These are phyloP conservation scores for Physcomitrellopsis africana DNA, from an alignment of 225 moss, liverwort and hornwort genomes.

Conservation along the genomic window DNA sequence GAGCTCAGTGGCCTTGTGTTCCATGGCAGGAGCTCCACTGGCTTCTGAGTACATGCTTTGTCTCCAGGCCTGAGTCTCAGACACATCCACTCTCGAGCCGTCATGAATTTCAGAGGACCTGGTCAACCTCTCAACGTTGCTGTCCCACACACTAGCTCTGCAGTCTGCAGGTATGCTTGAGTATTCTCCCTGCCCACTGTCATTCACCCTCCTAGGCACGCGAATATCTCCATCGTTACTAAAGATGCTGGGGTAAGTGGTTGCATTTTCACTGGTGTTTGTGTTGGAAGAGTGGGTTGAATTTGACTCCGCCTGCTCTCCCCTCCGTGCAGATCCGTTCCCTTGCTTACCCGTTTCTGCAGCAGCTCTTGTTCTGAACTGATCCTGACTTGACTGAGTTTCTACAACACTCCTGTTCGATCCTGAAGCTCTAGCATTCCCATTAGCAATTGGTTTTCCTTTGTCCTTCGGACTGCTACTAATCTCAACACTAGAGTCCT, in stretches of 20 bases:
- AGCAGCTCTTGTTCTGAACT: no score
- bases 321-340: slow-evolving; percentile 27
- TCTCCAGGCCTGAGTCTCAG: slow-evolving; percentile 25
- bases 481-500: slow-evolving; percentile 45
- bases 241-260: slow-evolving; percentile 9
- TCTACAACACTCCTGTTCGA: slow-evolving; percentile 12
- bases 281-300: background rate
- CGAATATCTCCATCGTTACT: slow-evolving; percentile 43
- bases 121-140: slow-evolving; percentile 34
- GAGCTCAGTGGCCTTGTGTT: slow-evolving; percentile 28
- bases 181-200: background rate
- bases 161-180: background rate
- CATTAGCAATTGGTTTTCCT: slow-evolving; percentile 10
- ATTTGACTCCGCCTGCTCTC: slow-evolving; percentile 16
- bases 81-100: slow-evolving; percentile 6
- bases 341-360: background rate
- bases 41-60: slow-evolving; percentile 15
- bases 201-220: slow-evolving; percentile 23
- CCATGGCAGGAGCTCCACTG: slow-evolving; percentile 31
- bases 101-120: slow-evolving; percentile 22
- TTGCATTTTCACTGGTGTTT: background rate
- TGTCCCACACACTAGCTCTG: slow-evolving; percentile 28
- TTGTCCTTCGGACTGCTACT: slow-evolving; percentile 20
- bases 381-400: no score
- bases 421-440: slow-evolving; percentile 29